Base-by-base conservation (phyloP, 2,329 filamentous ascomycete species). In the Sphaerulina populicola region DNA sequence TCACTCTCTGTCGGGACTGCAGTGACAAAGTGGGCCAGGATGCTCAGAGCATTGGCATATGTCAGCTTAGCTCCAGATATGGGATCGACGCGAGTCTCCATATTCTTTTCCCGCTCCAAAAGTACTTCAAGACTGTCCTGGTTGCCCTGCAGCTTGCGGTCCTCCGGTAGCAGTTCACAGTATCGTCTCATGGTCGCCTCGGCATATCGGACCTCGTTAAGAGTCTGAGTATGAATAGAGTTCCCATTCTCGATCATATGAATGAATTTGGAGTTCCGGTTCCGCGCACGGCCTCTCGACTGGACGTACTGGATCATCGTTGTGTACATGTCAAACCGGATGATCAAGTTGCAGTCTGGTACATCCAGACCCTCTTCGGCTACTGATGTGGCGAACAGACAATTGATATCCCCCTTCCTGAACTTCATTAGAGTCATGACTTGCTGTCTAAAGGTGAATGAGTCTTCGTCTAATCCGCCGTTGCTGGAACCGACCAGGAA, bases 291-390 rank as follows among this genome's bases (percentile, higher is more conserved):
- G 0, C 93, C 93, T 56, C 88, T 80, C 11, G 90, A 96, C 67
- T 98, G 93, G 15, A 97, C 83, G 64, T 96, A 97, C 63, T 94
- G 87, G 47, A 97, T 97, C 68, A 95, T 82, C 0, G 91, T 96
- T 9, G 78, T 76, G 68, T 89, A 95, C 2, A 94, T 77, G 64
- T 97, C 88, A 62, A 96, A 98, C 2, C 90, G 74, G 23, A 83
- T 69, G 9, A 83, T 76, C n/a, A 83, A 66, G 57, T 83, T 83
- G 68, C 81, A 84, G 53, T 81, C 78, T 4, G 80, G 80, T 18
- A 83, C 81, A 62, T 84, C 81, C 6, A 84, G 73, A 0, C 81
- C 81, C 68, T 84, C 81, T 62, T 84, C 81, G 3, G 79, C 81
- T 2, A 83, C 78, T 10, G 79, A 81, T 6, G 81, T 84, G 35